Evolutionary conservation across 805 yeast genomes (phyloP), one percentile per base, ranked within the genome.

Genomic region (Metschnikowia kofuensis): DNA sequence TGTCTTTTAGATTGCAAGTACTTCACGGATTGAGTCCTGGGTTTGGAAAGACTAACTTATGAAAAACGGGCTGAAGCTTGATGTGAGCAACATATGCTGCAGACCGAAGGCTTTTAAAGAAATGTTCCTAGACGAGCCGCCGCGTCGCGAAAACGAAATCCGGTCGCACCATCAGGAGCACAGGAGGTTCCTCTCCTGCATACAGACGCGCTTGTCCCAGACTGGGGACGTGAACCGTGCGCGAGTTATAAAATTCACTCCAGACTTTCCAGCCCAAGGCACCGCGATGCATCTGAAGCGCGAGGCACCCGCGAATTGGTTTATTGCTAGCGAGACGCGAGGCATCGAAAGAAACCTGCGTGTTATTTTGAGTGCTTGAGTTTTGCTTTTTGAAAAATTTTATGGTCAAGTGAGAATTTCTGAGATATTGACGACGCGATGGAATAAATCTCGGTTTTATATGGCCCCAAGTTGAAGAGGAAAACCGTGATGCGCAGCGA

Each of bases 91-190:
- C 29, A 27, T 12, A 14, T 14, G 42, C 42, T 41, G 42, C 45
- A 31, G 31, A 28, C 30, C 32, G 10, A 28, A 46, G 45, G 49
- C 42, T 41, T 46, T 37, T 41, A 46, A 41, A 38, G 44, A 34
- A 40, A 46, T 31, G 39, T 27, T 10, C 28, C 34, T 40, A n/a
- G 35, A 26, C 41, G 45, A 41, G 45, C 35, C 16, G 52, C 54
- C 54, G 54, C 54, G 54, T 51, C 54, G 54, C 54, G 54, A 51
- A 48, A 47, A 44, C 47, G 39, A 26, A 44, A 35, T 47, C 39
- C 44, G 47, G 45, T 39, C 38, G 54, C 47, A 39, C 35, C 40
- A 31, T 15, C 43, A 51, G 54, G 54, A 45, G 54, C 43, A 49
- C 49, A 52, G 55, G 55, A 52, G 55, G 44, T 45, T 37, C 21